Conservation (phyloP, 345 rosid genomes). For the Hypericum androsaemum region DNA sequence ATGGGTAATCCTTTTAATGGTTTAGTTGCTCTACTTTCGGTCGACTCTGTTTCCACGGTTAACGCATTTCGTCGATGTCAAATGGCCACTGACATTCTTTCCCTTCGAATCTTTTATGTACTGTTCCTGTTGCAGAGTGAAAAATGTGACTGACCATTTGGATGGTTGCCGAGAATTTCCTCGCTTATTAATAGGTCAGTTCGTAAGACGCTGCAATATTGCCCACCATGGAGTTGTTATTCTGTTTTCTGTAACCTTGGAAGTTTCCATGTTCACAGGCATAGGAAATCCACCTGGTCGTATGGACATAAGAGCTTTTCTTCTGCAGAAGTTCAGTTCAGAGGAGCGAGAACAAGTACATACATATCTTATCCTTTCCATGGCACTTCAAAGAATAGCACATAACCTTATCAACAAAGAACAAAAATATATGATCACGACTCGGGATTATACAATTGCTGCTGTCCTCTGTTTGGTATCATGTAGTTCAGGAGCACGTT, state of each 20-base stretch:
- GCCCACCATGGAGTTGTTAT: not conserved
- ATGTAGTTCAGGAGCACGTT: no score
- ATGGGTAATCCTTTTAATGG: constrained; percentile 39
- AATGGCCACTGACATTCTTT: not conserved
- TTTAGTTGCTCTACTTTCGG: no score
- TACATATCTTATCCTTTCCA: not conserved
- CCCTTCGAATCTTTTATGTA: not conserved
- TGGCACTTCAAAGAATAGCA: not conserved
- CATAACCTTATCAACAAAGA: not conserved
- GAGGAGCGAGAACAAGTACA: constrained; percentile 57
- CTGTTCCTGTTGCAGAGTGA: constrained; percentile 42
- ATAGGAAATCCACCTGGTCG: constrained; percentile 84
- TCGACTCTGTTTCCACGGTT: no score
- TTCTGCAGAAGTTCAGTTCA: constrained; percentile 69
- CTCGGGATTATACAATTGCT: no score
- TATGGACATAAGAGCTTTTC: constrained; percentile 92
- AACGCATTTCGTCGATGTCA: no score
- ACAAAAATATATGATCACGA: no score
- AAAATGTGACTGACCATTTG: constrained; percentile 65
- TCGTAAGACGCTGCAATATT: not conserved
- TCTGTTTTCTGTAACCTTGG: not conserved
- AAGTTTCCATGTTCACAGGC: constrained; percentile 30
- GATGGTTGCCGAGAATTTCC: constrained; percentile 68
- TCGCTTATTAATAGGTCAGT: constrained; percentile 62
- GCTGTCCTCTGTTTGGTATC: no score